phyloP scores from a whole-genome alignment of 169 alveolate genomes.

The Eimeria necatrix region DNA sequence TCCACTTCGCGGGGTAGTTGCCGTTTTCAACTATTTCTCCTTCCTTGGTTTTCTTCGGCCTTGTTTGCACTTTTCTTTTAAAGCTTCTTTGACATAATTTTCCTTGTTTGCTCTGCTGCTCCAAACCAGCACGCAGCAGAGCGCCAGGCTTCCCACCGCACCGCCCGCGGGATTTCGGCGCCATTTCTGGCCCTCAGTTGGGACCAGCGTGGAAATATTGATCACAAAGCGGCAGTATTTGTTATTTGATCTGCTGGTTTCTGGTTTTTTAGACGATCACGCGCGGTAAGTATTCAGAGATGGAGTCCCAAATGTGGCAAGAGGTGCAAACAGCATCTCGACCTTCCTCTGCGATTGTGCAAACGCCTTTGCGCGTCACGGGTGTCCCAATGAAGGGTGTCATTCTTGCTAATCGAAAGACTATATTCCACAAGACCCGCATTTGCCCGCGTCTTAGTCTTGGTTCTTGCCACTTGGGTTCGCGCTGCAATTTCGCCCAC shows the following conservation, averaged over 20 bases:
- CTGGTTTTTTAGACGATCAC: not conserved
- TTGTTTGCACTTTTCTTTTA: slow-evolving; percentile 27
- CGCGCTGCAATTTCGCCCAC: slow-evolving; percentile 73
- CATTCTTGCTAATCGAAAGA: slow-evolving; percentile 69
- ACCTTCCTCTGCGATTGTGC: not conserved
- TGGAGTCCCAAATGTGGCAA: slow-evolving; percentile 55
- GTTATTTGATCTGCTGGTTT: slow-evolving; percentile 18
- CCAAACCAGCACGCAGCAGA: not conserved
- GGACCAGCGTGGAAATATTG: slow-evolving; percentile 1
- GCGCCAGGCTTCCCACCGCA: not conserved
- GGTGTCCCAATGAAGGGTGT: slow-evolving; percentile 76
- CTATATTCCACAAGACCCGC: slow-evolving; percentile 74
- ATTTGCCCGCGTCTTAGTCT: slow-evolving; percentile 65
- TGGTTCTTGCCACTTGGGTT: slow-evolving; percentile 45
- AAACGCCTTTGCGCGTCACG: not conserved
- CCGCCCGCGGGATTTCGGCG: slow-evolving; percentile 39
- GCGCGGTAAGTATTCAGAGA: not conserved
- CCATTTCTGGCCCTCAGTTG: slow-evolving; percentile 38
- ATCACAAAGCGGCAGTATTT: slow-evolving; percentile 10
- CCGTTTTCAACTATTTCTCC: not conserved
- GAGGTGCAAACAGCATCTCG: slow-evolving; percentile 23
- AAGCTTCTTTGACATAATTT: not conserved
- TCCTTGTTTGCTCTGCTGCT: slow-evolving; percentile 46
- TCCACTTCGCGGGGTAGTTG: slow-evolving; percentile 4
- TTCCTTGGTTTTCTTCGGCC: slow-evolving; percentile 62